Conservation (phyloP, 2,329 filamentous ascomycete species). For the Calycina herbarum region DNA sequence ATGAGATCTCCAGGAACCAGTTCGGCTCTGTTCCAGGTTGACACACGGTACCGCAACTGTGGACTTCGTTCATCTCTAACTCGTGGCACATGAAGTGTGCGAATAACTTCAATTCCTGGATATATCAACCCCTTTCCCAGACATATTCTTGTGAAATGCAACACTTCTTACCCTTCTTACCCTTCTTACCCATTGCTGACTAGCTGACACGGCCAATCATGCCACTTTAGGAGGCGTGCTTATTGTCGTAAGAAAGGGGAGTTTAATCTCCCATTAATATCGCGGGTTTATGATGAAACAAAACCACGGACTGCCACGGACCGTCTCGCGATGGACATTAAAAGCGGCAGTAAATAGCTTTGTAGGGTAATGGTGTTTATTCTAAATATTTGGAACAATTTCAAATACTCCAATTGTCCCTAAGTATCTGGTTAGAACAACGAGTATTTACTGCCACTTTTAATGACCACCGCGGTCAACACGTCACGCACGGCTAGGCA, state of each 20-base stretch:
- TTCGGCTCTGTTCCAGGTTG: neutral
- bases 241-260: neutral
- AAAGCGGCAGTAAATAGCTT: no score
- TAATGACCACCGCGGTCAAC: no score
- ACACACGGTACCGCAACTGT: neutral
- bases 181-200: conserved; percentile 1
- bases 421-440: no score
- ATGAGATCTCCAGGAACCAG: neutral
- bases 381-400: no score
- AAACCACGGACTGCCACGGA: neutral
- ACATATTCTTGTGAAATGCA: neutral
- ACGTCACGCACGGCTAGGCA: neutral
- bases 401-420: no score
- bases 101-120: neutral
- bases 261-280: conserved; percentile 1
- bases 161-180: neutral
- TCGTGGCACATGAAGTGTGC: neutral
- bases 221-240: neutral
- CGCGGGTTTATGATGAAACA: neutral
- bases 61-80: neutral
- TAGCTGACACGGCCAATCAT: neutral
- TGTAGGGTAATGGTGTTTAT: no score
- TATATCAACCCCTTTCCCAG: neutral
- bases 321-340: no score
- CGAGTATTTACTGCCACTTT: no score